Evolutionary conservation across 495 filamentous ascomycete species (phyloP), one percentile per base, ranked within the genome.

Genomic region (Xeromyces bisporus): DNA sequence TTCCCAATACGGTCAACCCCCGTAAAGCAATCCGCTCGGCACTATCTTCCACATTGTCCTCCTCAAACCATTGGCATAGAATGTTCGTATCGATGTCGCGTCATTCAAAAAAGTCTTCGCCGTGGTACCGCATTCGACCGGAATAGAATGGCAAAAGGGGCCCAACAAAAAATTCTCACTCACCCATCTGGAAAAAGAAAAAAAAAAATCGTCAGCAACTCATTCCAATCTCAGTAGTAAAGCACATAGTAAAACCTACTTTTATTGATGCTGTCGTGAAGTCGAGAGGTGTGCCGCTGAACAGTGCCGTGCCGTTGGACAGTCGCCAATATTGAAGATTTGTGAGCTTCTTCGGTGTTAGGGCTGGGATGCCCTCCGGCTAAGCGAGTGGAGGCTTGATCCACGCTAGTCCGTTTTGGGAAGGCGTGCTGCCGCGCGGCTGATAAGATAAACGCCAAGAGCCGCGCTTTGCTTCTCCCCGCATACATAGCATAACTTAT

Each of bases 221-320:
- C 8, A 23, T 15, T 20, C 32, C 7, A 9, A 29, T 18, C 32
- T 21, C 28, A 33, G 36, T 30, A 28, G 32, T 13, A 30, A 21
- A 15, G n/a, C n/a, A n/a, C n/a, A 31, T 27, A 38, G 34, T 40
- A 34, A 33, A 20, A 63, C 66, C 58, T 41, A 70, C 66, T 68
- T 53, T 70, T 56, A 55, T 60, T 58, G 62, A 61, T 56, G 63
- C 56, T 60, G 56, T 59, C 53, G 60, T 66, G 55, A 50, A 58
- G 54, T 53, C 56, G 46, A 49, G 46, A 48, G 32, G 45, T 44
- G 46, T 51, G 38, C n/a, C n/a, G n/a, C n/a, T n/a, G n/a, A n/a
- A n/a, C n/a, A n/a, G n/a, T n/a, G n/a, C n/a, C n/a, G n/a, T 41
- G 42, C 46, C 45, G 46, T 42, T 43, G 45, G 50, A 41, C 48